phyloP scores from a whole-genome alignment of 1,284 basidiomycete species.

The Ganoderma leucocontextum region DNA sequence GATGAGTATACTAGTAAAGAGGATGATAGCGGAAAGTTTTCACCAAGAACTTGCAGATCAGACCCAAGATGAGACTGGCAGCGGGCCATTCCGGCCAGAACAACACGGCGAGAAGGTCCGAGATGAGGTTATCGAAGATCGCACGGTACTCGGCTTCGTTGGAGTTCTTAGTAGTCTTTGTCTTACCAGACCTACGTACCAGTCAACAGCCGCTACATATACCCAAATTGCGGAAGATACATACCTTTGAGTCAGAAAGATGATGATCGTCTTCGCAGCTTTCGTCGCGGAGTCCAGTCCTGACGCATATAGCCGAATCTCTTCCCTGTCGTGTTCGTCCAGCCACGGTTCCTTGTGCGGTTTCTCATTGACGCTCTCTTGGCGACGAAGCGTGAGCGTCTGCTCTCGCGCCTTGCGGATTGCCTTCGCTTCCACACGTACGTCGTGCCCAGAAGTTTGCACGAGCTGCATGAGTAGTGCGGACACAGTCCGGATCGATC shows the following conservation, averaged over 20 bases:
- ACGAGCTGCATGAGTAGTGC: conserved; percentile 95
- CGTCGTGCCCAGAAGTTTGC: conserved; percentile 89
- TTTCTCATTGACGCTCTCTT: conserved; percentile 62
- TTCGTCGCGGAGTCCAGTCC: conserved; percentile 84
- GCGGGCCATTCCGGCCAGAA: conserved; percentile 98
- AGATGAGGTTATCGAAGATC: conserved; percentile 90
- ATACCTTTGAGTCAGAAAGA: conserved; percentile 81
- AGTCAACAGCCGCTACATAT: conserved; percentile 6
- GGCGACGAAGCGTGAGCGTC: conserved; percentile 63
- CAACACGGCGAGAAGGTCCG: conserved; percentile 88
- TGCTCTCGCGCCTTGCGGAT: conserved; percentile 71
- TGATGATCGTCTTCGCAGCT: conserved; percentile 84
- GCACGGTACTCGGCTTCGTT: conserved; percentile 91
- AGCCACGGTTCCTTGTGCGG: conserved; percentile 56
- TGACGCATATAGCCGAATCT: conserved; percentile 70
- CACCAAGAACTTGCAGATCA: conserved; percentile 87
- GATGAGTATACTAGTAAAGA: neutral
- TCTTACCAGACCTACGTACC: conserved; percentile 70
- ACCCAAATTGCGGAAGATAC: neutral
- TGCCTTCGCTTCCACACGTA: conserved; percentile 66
- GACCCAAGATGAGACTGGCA: conserved; percentile 80
- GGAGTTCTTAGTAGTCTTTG: conserved; percentile 85
- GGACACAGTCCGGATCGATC: conserved; percentile 90
- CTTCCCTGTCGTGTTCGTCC: conserved; percentile 74
- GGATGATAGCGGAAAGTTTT: conserved; percentile 23